These are phyloP conservation scores for Knufia fluminis DNA, from an alignment of 2,329 filamentous ascomycete genomes.

Conservation along the genomic window DNA sequence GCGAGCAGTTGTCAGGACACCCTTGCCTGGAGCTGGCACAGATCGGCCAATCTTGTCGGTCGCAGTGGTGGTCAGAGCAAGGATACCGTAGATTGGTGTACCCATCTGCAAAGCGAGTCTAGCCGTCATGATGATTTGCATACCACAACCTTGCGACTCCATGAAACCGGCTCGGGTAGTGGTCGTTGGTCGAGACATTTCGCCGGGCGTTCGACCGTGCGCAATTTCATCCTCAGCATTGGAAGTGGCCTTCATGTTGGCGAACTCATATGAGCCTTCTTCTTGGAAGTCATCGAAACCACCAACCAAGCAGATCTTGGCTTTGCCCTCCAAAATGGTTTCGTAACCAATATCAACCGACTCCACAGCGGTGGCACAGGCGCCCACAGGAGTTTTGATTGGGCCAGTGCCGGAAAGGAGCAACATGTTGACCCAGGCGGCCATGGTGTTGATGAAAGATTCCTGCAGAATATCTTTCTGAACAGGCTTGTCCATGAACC, in stretches of 20 bases:
- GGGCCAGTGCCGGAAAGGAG: constrained; percentile 92
- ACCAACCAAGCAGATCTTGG: constrained; percentile 92
- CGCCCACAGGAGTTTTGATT: constrained; percentile 97
- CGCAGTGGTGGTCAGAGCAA: constrained; percentile 88
- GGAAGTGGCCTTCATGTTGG: constrained; percentile 99
- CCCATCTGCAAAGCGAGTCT: constrained; percentile 96
- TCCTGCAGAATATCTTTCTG: constrained; percentile 99
- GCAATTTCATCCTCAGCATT: constrained; percentile 95
- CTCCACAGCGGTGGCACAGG: constrained; percentile 93
- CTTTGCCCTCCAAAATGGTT: constrained; percentile 97
- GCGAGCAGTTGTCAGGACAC: constrained; percentile 89
- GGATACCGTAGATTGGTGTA: constrained; percentile 89
- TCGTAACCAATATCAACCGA: constrained; percentile 97
- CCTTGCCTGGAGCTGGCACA: constrained; percentile 89
- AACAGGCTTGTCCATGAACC: constrained; percentile 90
- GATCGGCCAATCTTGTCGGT: constrained; percentile 99
- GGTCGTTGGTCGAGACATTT: constrained; percentile 97
- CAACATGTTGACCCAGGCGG: constrained; percentile 99
- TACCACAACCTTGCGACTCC: constrained; percentile 97
- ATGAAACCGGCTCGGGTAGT: constrained; percentile 97
- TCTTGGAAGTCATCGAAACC: constrained; percentile 99
- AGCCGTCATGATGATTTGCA: constrained; percentile 97
- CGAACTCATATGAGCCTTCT: constrained; percentile 98
- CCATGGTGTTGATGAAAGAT: constrained; percentile 99
- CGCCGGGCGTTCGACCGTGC: constrained; percentile 85